Evolutionary conservation across 176 grass and related monocot species (phyloP).

Genomic region (Elaeis guineensis): DNA sequence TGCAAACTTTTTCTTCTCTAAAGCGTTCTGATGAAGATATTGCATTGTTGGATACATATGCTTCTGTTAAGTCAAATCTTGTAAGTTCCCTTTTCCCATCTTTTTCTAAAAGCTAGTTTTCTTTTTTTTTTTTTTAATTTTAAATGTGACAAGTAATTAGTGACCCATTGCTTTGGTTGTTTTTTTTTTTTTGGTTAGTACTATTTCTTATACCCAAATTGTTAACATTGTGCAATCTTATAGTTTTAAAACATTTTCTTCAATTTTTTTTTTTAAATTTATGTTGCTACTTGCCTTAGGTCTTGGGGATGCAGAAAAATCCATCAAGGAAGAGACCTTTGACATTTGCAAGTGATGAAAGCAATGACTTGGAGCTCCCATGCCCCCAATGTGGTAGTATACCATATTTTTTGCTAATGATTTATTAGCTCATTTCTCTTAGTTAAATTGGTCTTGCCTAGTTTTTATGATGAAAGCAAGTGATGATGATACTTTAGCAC

Average conservation of each 20-base stretch:
- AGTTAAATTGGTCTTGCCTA: background rate
- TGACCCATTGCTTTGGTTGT: too few relatives aligned
- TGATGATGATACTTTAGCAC: too few relatives aligned
- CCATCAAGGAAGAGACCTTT: conserved; percentile 57
- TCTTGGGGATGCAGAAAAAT: conserved; percentile 46
- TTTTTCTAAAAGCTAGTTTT: background rate
- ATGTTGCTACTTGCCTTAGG: conserved; percentile 12
- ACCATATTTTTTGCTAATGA: background rate
- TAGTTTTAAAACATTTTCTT: too few relatives aligned
- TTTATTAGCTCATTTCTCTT: background rate
- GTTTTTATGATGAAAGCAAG: too few relatives aligned
- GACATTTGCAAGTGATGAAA: conserved; percentile 30
- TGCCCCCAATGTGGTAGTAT: conserved; percentile 74
- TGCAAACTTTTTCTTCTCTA: conserved; percentile 62
- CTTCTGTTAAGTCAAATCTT: conserved; percentile 75
- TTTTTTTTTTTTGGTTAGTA: too few relatives aligned
- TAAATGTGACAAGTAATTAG: background rate
- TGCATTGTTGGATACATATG: conserved; percentile 68
- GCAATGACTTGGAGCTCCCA: conserved; percentile 31
- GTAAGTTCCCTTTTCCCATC: conserved; percentile 31
- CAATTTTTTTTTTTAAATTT: too few relatives aligned
- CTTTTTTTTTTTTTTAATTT: background rate
- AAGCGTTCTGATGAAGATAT: conserved; percentile 84
- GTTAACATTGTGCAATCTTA: too few relatives aligned
- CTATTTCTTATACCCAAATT: too few relatives aligned